These are phyloP conservation scores for Crithidia bombi DNA, from an alignment of 208 protist species.

Conservation along the genomic window DNA sequence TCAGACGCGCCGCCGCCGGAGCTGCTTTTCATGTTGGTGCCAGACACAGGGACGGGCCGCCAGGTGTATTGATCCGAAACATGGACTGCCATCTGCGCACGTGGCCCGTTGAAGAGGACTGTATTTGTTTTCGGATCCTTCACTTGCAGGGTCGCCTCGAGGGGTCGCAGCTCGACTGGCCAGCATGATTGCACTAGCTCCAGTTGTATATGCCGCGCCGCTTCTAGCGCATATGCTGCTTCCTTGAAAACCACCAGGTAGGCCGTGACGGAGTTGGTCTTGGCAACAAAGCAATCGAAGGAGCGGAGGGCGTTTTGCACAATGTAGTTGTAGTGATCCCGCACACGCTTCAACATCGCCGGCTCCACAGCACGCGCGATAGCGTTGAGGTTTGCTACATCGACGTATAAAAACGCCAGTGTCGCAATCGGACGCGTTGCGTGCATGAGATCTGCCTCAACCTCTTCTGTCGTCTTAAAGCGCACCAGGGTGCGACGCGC, in stretches of 20 bases:
- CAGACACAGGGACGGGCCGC: conserved; percentile 5
- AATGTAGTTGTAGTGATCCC: conserved; percentile 76
- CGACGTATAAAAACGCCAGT: conserved; percentile 70
- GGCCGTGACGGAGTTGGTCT: conserved; percentile 58
- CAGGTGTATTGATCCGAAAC: conserved; percentile 37
- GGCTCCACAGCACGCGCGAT: conserved; percentile 30
- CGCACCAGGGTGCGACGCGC: conserved; percentile 23
- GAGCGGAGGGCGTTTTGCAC: conserved; percentile 52
- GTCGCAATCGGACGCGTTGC: conserved; percentile 16
- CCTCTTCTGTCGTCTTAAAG: conserved; percentile 30
- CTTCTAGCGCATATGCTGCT: conserved; percentile 56
- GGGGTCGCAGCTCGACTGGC: conserved; percentile 54
- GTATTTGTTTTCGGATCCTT: conserved; percentile 45
- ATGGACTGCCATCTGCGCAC: conserved; percentile 66
- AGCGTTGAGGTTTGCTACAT: conserved; percentile 30
- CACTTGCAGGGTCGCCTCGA: conserved; percentile 70
- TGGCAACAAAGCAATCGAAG: conserved; percentile 59
- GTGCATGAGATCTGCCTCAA: conserved; percentile 31
- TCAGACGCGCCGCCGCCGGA: background rate
- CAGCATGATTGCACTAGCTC: conserved; percentile 51
- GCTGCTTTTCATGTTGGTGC: conserved; percentile 3
- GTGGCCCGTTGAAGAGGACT: conserved; percentile 78
- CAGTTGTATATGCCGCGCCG: conserved; percentile 65
- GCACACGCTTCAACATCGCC: conserved; percentile 43
- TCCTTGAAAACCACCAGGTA: conserved; percentile 72